Base-by-base conservation (phyloP, 1,139 yeast genomes). In the Blastobotrys malaysiensis region DNA sequence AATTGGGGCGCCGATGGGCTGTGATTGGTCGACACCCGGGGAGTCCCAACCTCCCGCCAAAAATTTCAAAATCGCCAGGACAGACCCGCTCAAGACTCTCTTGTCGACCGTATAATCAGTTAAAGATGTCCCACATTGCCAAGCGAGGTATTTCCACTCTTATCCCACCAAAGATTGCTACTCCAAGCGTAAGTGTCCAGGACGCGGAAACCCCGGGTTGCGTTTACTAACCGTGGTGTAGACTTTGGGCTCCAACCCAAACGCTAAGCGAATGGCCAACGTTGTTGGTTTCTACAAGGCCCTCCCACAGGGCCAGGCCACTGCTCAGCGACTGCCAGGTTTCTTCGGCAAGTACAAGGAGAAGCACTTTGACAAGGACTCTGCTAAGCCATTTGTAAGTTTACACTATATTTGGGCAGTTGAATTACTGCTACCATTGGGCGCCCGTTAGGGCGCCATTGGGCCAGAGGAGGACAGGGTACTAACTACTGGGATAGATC, bases 141-240 rank as follows among this genome's bases (percentile, higher is more conserved):
- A 90, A 88, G 85, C 91, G 97, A 79, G 87, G 86, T 70, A 82
- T 93, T 75, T 90, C 98, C 65, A 87, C 98, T 69, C 82, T 93
- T 78, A 90, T 93, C 71, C 99, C 99, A 68, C 99, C 99, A 72
- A 93, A 93, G 95, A 85, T 93, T 72, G 97, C 97, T 58, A 90
- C 98, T 61, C 95, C 96, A 55, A 81, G 84, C 76, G 95, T 86
- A 82, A 70, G 91, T 18, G n/a, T n/a, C n/a, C n/a, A n/a, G n/a
- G n/a, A n/a, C 13, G 9, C 27, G 16, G 31, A 5, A 5, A 11
- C 11, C 11, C 6, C 21, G 36, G n/a, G 13, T 14, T 18, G 3
- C n/a, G 14, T 43, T 26, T 43, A 22, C 45, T 48, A 22, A 22
- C 46, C n/a, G 46, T 43, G 43, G 16, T 53, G 16, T 73, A 86